Conservation (phyloP, 441 rosid species). For the Corymbia calophylla region DNA sequence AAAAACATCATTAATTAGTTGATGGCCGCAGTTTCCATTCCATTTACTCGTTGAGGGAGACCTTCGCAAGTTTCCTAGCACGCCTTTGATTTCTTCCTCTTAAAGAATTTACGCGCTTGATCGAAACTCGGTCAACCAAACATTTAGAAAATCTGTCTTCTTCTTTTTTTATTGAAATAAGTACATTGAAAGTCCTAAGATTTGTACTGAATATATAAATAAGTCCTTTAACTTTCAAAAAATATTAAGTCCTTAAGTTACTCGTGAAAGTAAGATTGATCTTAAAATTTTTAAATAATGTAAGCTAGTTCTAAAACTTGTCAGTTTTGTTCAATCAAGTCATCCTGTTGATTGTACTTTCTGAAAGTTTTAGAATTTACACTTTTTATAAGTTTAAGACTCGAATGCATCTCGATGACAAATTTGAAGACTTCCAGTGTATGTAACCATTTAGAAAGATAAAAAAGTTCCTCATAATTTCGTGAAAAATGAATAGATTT, state of each 20-base stretch:
- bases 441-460: background rate
- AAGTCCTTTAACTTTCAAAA: too few species aligned
- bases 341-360: too few species aligned
- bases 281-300: too few species aligned
- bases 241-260: too few species aligned
- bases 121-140: background rate
- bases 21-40: background rate
- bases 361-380: accelerated
- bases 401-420: accelerated
- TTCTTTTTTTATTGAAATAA: background rate
- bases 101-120: background rate
- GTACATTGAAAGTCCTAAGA: accelerated
- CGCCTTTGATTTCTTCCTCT: background rate
- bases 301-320: too few species aligned
- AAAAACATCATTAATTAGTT: background rate
- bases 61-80: background rate
- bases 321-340: too few species aligned
- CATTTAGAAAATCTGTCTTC: background rate
- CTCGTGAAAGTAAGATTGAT: accelerated
- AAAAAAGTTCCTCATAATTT: too few species aligned
- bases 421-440: too few species aligned
- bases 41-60: background rate
- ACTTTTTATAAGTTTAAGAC: too few species aligned
- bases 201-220: background rate
- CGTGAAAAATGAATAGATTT: accelerated